Conservation (phyloP, 2,329 filamentous ascomycete genomes). For the Beauveria asiatica region DNA sequence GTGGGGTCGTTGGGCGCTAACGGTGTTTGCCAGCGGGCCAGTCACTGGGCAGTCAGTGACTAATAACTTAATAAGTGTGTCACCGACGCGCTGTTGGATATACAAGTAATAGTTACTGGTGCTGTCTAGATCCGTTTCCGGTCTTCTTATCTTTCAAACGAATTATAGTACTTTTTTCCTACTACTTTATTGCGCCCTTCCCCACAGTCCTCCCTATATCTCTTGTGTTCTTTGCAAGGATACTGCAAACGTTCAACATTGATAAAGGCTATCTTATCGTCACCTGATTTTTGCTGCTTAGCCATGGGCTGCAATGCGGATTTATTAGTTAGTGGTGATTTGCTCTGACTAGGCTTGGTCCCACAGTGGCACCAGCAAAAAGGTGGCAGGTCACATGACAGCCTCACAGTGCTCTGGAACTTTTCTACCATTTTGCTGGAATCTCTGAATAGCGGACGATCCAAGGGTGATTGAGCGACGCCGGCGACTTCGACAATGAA, state of each 20-base stretch:
- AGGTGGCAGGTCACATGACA: constrained; percentile 5
- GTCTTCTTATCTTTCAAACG: too few species aligned
- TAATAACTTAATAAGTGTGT: too few species aligned
- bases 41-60: not conserved
- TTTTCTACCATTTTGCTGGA: constrained; percentile 1
- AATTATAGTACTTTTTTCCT: too few species aligned
- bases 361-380: not conserved
- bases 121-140: too few species aligned
- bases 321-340: too few species aligned
- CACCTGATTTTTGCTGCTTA: constrained; percentile 1
- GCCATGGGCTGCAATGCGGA: not conserved
- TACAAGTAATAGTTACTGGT: too few species aligned
- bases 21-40: not conserved
- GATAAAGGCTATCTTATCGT: not conserved
- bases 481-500: constrained; percentile 8
- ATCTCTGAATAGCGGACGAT: not conserved
- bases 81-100: too few species aligned
- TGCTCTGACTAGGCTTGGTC: too few species aligned
- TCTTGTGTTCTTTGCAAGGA: too few species aligned
- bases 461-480: not conserved
- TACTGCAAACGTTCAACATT: not conserved
- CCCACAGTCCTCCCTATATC: too few species aligned
- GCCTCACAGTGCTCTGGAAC: not conserved
- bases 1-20: constrained; percentile 9
- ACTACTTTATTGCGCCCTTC: too few species aligned